Conservation (phyloP, 2,329 filamentous ascomycete species). For the Aspergillus sp. region DNA sequence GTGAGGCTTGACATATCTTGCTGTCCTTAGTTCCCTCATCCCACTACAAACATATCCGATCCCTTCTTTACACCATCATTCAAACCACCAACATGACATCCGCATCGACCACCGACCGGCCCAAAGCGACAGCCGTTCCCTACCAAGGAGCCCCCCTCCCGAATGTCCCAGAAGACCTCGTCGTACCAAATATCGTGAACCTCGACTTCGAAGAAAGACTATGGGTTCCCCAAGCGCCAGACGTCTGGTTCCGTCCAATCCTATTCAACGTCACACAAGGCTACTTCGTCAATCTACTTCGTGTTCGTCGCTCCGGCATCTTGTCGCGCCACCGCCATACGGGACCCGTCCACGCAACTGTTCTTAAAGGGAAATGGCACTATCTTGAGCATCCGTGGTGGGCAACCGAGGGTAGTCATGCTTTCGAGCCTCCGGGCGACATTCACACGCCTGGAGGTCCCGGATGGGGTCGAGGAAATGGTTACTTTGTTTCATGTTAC, state of each 20-base stretch:
- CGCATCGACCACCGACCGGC: not conserved
- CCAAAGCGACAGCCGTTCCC: not conserved
- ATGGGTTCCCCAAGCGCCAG: slow-evolving; percentile 35
- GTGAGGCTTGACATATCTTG: no score
- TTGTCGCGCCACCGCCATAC: slow-evolving; percentile 39
- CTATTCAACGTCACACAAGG: slow-evolving; percentile 33
- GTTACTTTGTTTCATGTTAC: slow-evolving; percentile 40
- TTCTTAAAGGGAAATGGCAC: slow-evolving; percentile 37
- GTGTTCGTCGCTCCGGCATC: slow-evolving; percentile 35
- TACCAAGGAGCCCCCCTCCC: not conserved
- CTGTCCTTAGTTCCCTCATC: no score
- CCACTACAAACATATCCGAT: no score
- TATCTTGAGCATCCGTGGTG: slow-evolving; percentile 43
- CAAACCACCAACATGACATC: not conserved
- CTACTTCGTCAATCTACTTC: slow-evolving; percentile 38
- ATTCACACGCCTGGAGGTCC: slow-evolving; percentile 41
- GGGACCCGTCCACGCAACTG: slow-evolving; percentile 37
- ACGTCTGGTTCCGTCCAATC: slow-evolving; percentile 37
- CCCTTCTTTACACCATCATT: not conserved
- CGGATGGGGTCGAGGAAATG: slow-evolving; percentile 38
- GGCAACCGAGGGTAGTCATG: slow-evolving; percentile 39
- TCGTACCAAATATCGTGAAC: not conserved
- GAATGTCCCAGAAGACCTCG: not conserved
- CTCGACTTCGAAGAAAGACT: slow-evolving; percentile 28
- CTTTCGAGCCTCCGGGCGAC: slow-evolving; percentile 39